These are phyloP conservation scores for Brassica nigra DNA, from an alignment of 345 rosid species.

Conservation along the genomic window DNA sequence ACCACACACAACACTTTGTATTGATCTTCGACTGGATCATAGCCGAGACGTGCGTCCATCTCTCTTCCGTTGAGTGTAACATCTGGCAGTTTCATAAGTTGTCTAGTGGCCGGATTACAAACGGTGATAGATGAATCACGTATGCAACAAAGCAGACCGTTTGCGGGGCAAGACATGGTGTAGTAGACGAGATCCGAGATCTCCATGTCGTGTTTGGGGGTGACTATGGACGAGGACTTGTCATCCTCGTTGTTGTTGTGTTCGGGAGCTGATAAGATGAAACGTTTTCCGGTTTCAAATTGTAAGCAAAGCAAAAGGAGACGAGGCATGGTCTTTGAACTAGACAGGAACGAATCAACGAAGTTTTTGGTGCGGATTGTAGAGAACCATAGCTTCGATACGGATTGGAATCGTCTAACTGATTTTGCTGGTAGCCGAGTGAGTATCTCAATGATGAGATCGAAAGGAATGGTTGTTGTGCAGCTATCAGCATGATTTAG, in stretches of 20 bases:
- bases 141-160: neutral
- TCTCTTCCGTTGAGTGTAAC: neutral
- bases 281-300: neutral
- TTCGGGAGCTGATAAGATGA: neutral
- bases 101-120: neutral
- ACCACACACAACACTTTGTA: neutral
- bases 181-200: neutral
- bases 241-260: neutral
- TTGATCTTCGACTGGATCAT: neutral
- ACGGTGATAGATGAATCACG: neutral
- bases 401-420: too few relatives aligned
- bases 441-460: too few relatives aligned
- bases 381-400: too few relatives aligned
- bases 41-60: neutral
- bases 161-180: neutral
- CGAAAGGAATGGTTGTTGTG: too few relatives aligned
- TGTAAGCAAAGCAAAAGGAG: neutral
- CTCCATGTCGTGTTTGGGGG: neutral
- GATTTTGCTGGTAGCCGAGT: too few relatives aligned
- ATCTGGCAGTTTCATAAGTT: neutral
- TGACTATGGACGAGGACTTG: neutral
- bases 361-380: too few relatives aligned
- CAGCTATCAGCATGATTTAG: too few relatives aligned
- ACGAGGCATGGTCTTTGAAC: neutral
- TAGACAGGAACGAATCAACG: too few relatives aligned